phyloP scores from a whole-genome alignment of 2,329 filamentous ascomycete genomes.

The Chaetomium globosum region DNA sequence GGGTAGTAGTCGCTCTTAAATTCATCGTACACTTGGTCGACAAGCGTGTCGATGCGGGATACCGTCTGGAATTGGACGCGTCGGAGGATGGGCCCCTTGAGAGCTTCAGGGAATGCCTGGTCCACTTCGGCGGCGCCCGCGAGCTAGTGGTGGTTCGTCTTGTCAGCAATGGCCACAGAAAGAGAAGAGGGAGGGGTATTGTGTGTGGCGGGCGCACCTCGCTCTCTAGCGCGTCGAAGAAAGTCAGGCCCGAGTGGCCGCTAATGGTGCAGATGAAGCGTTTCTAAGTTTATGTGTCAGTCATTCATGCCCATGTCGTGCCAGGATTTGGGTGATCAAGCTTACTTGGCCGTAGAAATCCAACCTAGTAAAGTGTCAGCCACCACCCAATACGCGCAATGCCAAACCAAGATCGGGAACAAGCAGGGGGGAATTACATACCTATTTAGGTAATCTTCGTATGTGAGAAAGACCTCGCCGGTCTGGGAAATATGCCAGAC shows the following conservation, averaged over 20 bases:
- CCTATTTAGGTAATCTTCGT: slow-evolving; percentile 85
- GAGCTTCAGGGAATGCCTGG: slow-evolving; percentile 83
- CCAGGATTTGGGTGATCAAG: slow-evolving; percentile 5
- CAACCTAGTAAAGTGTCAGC: slow-evolving; percentile 61
- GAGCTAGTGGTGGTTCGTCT: slow-evolving; percentile 51
- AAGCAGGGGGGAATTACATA: slow-evolving; percentile 48
- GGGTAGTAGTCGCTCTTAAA: slow-evolving; percentile 92
- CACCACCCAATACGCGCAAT: neutral
- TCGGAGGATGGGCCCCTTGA: slow-evolving; percentile 87
- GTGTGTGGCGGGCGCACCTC: slow-evolving; percentile 63
- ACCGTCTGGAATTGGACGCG: slow-evolving; percentile 89
- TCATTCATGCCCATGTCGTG: neutral
- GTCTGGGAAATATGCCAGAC: slow-evolving; percentile 91
- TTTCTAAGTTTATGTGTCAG: slow-evolving; percentile 54
- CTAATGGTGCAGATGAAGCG: slow-evolving; percentile 96
- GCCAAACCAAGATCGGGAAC: neutral
- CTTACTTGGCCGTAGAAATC: slow-evolving; percentile 91
- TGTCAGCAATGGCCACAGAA: slow-evolving; percentile 39
- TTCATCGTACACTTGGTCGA: slow-evolving; percentile 70
- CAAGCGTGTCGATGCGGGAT: slow-evolving; percentile 81
- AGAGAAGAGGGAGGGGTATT: slow-evolving; percentile 4
- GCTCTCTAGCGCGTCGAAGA: slow-evolving; percentile 88
- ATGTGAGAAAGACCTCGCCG: slow-evolving; percentile 83
- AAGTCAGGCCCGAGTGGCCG: slow-evolving; percentile 85
- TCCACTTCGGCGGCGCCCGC: slow-evolving; percentile 87